A percentile compares a stretch with the other conserved stretches of the same genome.
Conservation (phyloP, 1,284 basidiomycete genomes). For the Fomitopsis betulina region DNA sequence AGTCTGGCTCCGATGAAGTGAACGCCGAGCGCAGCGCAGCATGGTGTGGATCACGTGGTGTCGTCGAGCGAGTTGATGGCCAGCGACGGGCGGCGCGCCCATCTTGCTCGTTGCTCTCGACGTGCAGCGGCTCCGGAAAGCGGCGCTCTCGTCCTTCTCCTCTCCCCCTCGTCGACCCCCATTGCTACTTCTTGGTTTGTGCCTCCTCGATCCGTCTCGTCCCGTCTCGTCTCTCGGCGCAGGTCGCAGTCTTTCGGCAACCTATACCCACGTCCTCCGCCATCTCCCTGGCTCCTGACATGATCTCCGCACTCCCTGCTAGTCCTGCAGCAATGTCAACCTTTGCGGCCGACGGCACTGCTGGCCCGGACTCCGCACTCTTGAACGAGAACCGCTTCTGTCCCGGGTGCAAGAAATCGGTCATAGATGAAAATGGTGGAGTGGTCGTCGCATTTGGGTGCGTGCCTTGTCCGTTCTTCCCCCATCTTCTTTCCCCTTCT, state of each 20-base stretch:
- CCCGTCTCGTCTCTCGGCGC: not conserved
- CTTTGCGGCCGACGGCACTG: constrained; percentile 5
- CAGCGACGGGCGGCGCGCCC: constrained; percentile 1
- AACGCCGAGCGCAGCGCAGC: not conserved
- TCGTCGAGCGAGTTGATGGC: not conserved
- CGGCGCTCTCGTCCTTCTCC: not conserved
- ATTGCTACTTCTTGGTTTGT: not conserved
- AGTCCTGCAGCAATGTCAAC: constrained; percentile 11
- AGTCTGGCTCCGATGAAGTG: too few relatives aligned
- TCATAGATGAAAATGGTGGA: constrained; percentile 81
- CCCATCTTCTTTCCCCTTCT: not conserved
- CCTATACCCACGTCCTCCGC: not conserved
- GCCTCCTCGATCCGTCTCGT: not conserved
- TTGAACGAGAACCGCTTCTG: constrained; percentile 63
- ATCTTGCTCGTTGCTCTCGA: constrained; percentile 9
- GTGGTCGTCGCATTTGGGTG: constrained; percentile 91
- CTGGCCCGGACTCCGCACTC: constrained; percentile 10
- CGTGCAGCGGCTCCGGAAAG: constrained; percentile 11
- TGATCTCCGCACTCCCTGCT: constrained; percentile 13
- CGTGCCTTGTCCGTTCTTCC: constrained; percentile 16
- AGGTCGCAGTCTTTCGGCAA: constrained; percentile 6
- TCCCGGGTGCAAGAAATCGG: constrained; percentile 81
- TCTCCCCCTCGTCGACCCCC: not conserved
- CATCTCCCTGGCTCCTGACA: not conserved
- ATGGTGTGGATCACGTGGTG: not conserved